These are phyloP conservation scores for Calonectria multiphialidica DNA, from an alignment of 2,329 filamentous ascomycete species.

Conservation along the genomic window DNA sequence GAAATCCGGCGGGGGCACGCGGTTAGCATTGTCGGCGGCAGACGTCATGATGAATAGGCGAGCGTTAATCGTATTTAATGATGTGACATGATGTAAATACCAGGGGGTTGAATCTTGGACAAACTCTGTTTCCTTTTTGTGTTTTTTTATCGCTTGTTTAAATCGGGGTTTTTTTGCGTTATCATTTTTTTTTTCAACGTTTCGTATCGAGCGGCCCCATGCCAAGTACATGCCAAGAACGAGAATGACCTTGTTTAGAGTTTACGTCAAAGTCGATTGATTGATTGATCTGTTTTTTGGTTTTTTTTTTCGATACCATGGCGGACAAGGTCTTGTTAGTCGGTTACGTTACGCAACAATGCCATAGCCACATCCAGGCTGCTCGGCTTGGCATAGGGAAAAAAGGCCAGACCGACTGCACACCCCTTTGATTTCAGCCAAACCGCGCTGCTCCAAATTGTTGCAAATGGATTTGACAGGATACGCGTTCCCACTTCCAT, in stretches of 20 bases:
- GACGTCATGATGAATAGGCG: background rate
- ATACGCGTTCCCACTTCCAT: background rate
- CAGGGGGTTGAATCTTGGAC: background rate
- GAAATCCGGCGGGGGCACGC: constrained; percentile 29
- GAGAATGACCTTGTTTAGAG: background rate
- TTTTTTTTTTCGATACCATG: background rate
- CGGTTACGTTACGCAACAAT: no score
- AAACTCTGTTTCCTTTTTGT: background rate
- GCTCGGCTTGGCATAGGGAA: background rate
- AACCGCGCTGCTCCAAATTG: background rate
- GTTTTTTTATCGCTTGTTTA: background rate
- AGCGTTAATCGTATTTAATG: no score
- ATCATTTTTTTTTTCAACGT: background rate
- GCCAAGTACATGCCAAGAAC: background rate
- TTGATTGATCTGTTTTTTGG: background rate
- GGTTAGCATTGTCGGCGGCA: background rate
- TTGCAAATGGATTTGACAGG: background rate
- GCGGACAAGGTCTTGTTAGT: background rate
- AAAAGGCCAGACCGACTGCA: background rate
- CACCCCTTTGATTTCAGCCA: background rate
- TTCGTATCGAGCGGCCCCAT: background rate
- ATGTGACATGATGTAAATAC: background rate
- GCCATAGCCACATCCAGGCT: background rate
- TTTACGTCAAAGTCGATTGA: background rate
- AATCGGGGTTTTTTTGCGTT: background rate